Percentiles rank a stretch among this genome's conserved stretches.
phyloP scores from a whole-genome alignment of 2,329 filamentous ascomycete species.

The Aplosporella prunicola region DNA sequence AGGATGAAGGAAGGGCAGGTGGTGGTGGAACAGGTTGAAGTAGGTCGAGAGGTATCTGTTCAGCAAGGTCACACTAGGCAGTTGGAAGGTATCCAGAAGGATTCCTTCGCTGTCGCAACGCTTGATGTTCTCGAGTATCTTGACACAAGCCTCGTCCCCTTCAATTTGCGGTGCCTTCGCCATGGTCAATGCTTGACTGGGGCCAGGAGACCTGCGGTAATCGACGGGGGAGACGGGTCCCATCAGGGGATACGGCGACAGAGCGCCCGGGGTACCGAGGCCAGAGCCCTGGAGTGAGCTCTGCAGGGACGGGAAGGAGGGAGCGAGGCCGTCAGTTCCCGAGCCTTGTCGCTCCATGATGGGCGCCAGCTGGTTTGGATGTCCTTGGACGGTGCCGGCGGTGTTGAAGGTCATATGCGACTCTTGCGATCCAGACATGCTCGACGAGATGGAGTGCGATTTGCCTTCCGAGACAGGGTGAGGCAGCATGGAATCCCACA shows the following conservation, averaged over 20 bases:
- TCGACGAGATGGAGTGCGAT: conserved; percentile 62
- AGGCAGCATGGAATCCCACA: conserved; percentile 79
- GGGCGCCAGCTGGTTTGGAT: conserved; percentile 55
- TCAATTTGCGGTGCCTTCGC: conserved; percentile 70
- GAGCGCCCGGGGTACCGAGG: conserved; percentile 59
- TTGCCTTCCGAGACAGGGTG: conserved; percentile 61
- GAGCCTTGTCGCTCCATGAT: conserved; percentile 52
- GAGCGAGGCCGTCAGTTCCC: conserved; percentile 51
- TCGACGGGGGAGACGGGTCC: conserved; percentile 60
- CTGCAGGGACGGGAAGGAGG: conserved; percentile 60
- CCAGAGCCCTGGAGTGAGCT: conserved; percentile 60
- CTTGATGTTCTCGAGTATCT: conserved; percentile 79
- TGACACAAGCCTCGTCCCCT: conserved; percentile 74
- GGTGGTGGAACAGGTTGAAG: conserved; percentile 94
- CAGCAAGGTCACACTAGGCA: conserved; percentile 69
- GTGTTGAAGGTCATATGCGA: conserved; percentile 48
- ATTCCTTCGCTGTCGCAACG: conserved; percentile 70
- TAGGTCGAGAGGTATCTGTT: conserved; percentile 94
- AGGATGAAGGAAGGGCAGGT: conserved; percentile 90
- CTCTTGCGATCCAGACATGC: conserved; percentile 57
- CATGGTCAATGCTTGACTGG: conserved; percentile 53
- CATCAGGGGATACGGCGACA: conserved; percentile 63
- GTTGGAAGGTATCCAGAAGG: conserved; percentile 79
- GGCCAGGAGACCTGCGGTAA: conserved; percentile 60
- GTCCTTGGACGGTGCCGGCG: conserved; percentile 47